Base-by-base conservation (phyloP, 2,329 filamentous ascomycete genomes). In the Triangularia setosa region DNA sequence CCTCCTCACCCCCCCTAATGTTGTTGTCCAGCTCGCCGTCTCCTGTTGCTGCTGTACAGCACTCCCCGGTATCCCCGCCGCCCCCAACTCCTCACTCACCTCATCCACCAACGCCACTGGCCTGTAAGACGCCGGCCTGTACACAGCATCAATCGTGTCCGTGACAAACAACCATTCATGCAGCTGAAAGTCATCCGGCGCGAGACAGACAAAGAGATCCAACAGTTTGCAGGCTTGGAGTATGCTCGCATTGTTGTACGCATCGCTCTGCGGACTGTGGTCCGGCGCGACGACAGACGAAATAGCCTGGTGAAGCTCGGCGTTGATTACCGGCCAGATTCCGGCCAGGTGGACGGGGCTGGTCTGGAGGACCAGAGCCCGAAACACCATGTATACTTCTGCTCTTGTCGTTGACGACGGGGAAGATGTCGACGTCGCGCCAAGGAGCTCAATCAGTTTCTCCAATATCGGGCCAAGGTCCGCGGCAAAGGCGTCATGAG, bases 141-240 rank as follows among this genome's bases (percentile, higher is more conserved):
- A 96, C 33, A 99, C 91, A 1, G 95, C 93, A 72, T 99, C 95
- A 68, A 97, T 93, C 14, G 94, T 98, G 76, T 99, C 95, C 1
- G 93, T 96, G 62, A 99, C 89, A 76, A 97, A 99, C 3, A 98
- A 86, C 95, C 95, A 99, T 79, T 97, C 92, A 72, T 96, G 90
- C n/a, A 98, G 85, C 76, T 98, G 95, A 78, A 98, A 99, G 75
- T 99, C 95, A 70, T 99, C 95, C 0, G 93, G 94, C 4, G 91
- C 90, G 7, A 93, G 82, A 53, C 92, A 89, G 14, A 98, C 84
- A n/a, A 99, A 82, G 21, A 93, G 81, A 73, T 99, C 95, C 3
- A 99, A 84, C 2, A 99, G 83, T 74, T 98, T 99, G 79, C 93
- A 97, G 0, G 93, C 93, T 75, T 99, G 94, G 2, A 99, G 79